Evolutionary conservation across 1,284 basidiomycete species (phyloP), one percentile per base, ranked within the genome.

Genomic region (Cryptococcus sp.): DNA sequence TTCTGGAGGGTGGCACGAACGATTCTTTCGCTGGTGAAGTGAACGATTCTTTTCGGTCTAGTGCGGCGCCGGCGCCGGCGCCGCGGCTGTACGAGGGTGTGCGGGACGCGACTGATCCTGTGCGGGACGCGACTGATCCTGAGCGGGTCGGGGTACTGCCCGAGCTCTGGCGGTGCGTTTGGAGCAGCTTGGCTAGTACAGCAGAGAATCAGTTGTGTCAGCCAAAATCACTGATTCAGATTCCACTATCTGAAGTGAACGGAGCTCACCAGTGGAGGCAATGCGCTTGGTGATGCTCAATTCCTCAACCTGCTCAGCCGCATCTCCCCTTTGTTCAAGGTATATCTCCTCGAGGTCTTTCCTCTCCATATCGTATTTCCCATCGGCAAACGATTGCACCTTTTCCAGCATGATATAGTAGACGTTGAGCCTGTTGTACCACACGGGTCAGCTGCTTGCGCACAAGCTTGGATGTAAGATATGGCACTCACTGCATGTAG

Each of bases 361-460:
- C 23, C 87, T 84, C 41, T 86, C 81, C 11, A 87, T 74, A 65
- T 94, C 90, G 76, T 89, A 94, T 74, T 89, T 91, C 59, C 86
- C 86, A 62, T 94, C 89, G 2, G 89, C 85, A 73, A 95, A 98
- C 39, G 84, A 84, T 75, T 90, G 89, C 72, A 97, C 82, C 81
- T 94, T 94, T 80, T 98, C 95, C 61, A 95, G 83, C 74, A 96
- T 87, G 60, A 95, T 82, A 78, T 96, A 97, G 80, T 88, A 95
- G 57, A 97, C 89, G 78, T 97, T 97, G 68, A 95, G 81, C 78
- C 89, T 94, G 60, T 25, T 94, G 60, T 25, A 19, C 6, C 42
- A 27, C 13, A 46, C 15, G 13, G 16, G 47, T 64, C 47, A 63
- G 60, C 56, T 46, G 11, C 27, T 64, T n/a, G 53, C 31, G 31